Conservation (phyloP, 768 basidiomycete genomes). For the Strobilomyces confusus region DNA sequence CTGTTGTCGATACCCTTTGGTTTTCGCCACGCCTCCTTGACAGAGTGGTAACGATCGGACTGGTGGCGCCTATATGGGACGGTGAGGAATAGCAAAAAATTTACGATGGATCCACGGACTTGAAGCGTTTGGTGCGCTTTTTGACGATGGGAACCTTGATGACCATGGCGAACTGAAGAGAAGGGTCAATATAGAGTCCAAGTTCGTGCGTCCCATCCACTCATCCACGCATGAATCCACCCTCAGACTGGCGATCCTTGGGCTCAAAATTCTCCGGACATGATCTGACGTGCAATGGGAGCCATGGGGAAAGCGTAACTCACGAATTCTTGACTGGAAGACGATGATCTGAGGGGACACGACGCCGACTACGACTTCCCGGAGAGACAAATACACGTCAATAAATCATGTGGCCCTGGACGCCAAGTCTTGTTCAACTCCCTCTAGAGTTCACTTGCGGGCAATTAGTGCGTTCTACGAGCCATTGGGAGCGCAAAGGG, state of each 20-base stretch:
- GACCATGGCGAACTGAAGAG: constrained; percentile 38
- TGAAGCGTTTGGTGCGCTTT: constrained; percentile 97
- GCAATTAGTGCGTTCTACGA: not conserved
- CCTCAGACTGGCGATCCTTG: not conserved
- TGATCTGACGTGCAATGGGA: not conserved
- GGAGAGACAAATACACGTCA: constrained; percentile 24
- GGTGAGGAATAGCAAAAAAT: constrained; percentile 12
- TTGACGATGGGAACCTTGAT: constrained; percentile 75
- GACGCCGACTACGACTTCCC: not conserved
- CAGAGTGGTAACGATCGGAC: constrained; percentile 94
- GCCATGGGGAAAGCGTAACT: constrained; percentile 33
- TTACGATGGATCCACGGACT: constrained; percentile 50
- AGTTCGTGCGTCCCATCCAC: constrained; percentile 8
- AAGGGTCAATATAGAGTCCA: constrained; percentile 13
- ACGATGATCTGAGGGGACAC: constrained; percentile 32
- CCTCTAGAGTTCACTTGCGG: not conserved
- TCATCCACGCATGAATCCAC: constrained; percentile 22
- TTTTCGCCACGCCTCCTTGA: constrained; percentile 99
- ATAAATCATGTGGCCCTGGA: constrained; percentile 16
- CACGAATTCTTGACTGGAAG: constrained; percentile 53
- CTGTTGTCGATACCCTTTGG: constrained; percentile 99
- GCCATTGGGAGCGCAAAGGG: not conserved
- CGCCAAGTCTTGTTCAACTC: no score
- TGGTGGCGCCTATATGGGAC: constrained; percentile 80
- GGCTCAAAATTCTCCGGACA: not conserved